phyloP scores from a whole-genome alignment of 805 yeast species.

The Huiozyma sinensis region DNA sequence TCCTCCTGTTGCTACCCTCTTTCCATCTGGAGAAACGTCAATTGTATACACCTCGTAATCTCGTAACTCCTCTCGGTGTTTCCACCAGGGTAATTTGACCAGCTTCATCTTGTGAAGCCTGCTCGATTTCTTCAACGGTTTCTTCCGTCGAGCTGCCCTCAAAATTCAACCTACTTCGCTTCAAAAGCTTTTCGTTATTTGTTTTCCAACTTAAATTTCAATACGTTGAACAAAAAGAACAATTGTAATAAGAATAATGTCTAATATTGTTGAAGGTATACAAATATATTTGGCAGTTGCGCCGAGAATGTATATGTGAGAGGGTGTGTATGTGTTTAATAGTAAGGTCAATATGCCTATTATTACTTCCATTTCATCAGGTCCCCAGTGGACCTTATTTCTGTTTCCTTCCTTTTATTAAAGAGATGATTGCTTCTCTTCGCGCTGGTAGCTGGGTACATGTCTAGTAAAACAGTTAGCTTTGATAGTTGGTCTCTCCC shows the following conservation, averaged over 20 bases:
- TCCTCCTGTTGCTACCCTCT: conserved; percentile 87
- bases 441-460: neutral
- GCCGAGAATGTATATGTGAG: neutral
- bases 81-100: conserved; percentile 62
- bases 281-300: no score
- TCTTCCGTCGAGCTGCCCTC: neutral
- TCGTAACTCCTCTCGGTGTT: conserved; percentile 66
- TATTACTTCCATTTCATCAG: conserved; percentile 13
- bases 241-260: no score
- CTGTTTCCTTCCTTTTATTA: conserved; percentile 13
- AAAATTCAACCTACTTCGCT: neutral
- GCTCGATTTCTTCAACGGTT: no score
- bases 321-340: neutral
- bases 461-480: conserved; percentile 6
- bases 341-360: neutral
- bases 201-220: no score
- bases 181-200: neutral
- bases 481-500: conserved; percentile 14
- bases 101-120: conserved; percentile 38
- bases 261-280: no score
- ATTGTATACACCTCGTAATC: conserved; percentile 80
- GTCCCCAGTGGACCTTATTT: conserved; percentile 15
- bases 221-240: no score
- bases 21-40: conserved; percentile 70
- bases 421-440: conserved; percentile 5